phyloP scores from a whole-genome alignment of 352 stramenopile species.

The Phytopythium delawarense region DNA sequence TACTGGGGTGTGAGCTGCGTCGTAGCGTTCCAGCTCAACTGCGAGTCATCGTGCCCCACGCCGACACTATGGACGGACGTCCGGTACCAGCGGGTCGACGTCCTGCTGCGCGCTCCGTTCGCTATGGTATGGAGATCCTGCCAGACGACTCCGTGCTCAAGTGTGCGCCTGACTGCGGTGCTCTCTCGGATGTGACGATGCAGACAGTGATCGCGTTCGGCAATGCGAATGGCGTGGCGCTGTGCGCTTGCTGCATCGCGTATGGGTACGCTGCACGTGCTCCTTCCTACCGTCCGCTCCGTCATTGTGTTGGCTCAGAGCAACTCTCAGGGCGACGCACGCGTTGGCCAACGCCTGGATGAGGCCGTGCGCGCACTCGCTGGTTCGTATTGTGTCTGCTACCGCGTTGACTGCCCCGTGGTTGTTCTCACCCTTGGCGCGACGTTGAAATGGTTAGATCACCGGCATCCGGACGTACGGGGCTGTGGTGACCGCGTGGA shows the following conservation, averaged over 20 bases:
- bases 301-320: not conserved
- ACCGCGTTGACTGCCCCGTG: not conserved
- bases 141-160: not conserved
- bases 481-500: constrained; percentile 36
- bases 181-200: constrained; percentile 3
- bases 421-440: not conserved
- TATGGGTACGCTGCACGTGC: constrained; percentile 19
- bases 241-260: constrained; percentile 23
- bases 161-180: not conserved
- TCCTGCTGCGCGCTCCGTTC: constrained; percentile 38
- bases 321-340: constrained; percentile 16
- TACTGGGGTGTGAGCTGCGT: constrained; percentile 30
- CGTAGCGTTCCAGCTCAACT: constrained; percentile 57
- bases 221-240: constrained; percentile 31
- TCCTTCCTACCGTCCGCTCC: not conserved
- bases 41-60: constrained; percentile 38
- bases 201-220: constrained; percentile 34
- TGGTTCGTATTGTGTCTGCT: constrained; percentile 21
- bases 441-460: constrained; percentile 19
- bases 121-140: constrained; percentile 31
- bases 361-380: constrained; percentile 35
- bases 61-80: constrained; percentile 62
- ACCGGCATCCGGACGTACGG: constrained; percentile 48
- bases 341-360: constrained; percentile 37
- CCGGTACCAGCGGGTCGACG: constrained; percentile 32